Conservation (phyloP, 2,329 filamentous ascomycete species). For the Trichoderma sp. region DNA sequence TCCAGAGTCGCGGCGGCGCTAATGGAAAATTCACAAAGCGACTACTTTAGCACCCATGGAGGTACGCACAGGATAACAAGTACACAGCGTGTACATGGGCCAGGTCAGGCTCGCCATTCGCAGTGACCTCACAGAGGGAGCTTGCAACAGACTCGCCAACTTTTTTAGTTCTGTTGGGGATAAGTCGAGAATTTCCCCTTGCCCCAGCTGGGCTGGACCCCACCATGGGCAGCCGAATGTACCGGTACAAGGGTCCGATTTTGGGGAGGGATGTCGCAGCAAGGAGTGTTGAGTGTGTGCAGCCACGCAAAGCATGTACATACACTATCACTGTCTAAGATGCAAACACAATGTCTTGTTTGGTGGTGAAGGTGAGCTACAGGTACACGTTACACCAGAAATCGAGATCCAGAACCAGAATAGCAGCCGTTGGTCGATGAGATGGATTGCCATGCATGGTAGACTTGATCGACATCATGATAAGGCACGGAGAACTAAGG, state of each 20-base stretch:
- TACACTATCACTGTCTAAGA: not conserved
- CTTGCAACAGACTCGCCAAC: slow-evolving; percentile 25
- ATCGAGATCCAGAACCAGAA: not conserved
- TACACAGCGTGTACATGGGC: slow-evolving; percentile 16
- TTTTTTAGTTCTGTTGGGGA: slow-evolving; percentile 46
- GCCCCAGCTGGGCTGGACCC: slow-evolving; percentile 14
- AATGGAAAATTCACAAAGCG: slow-evolving; percentile 20
- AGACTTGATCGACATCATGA: not conserved
- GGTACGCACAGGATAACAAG: not conserved
- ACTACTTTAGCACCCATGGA: not conserved
- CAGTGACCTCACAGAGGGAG: slow-evolving; percentile 18
- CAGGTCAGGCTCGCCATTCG: not conserved
- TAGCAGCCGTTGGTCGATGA: not conserved
- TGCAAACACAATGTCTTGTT: not conserved
- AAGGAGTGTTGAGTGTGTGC: slow-evolving; percentile 9
- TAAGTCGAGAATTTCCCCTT: slow-evolving; percentile 24
- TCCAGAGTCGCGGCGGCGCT: slow-evolving; percentile 19
- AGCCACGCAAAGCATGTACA: not conserved
- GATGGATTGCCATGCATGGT: not conserved
- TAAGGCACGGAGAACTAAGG: not conserved
- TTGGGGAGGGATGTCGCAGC: not conserved
- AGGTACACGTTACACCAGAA: not conserved
- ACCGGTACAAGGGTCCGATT: slow-evolving; percentile 9
- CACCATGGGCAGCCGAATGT: slow-evolving; percentile 9
- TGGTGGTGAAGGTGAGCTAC: not conserved